These are phyloP conservation scores for cucumber (Cucumis sativus) DNA, from an alignment of 306 rosid species.

Conservation along the genomic window DNA sequence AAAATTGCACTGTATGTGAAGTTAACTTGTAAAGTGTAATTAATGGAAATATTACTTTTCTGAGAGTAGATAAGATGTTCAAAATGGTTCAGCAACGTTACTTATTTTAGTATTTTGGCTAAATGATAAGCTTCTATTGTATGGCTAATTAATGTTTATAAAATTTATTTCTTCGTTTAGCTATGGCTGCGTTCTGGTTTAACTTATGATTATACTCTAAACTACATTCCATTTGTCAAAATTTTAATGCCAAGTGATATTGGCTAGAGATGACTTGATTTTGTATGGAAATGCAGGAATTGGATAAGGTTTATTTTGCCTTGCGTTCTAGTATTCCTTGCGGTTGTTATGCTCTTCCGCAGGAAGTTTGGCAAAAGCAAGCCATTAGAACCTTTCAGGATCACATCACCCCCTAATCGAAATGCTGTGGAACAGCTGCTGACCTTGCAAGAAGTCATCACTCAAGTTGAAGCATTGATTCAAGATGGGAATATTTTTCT, in stretches of 20 bases:
- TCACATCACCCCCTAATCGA: conserved; percentile 54
- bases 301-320: conserved; percentile 76
- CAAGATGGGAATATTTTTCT: conserved; percentile 79
- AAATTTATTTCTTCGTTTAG: not conserved
- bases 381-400: conserved; percentile 48
- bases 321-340: conserved; percentile 33
- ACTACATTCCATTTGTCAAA: not conserved
- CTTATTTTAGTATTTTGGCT: not conserved
- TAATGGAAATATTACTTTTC: not conserved
- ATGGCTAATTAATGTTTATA: not conserved
- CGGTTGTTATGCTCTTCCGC: conserved; percentile 60
- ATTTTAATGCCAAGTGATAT: not conserved
- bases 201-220: not conserved
- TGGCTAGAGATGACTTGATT: not conserved
- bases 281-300: conserved; percentile 42
- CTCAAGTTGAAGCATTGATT: conserved; percentile 57
- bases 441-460: conserved; percentile 71
- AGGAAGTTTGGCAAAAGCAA: conserved; percentile 44
- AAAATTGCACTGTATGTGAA: not conserved
- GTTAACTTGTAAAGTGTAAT: not conserved
- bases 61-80: not conserved
- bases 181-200: not conserved
- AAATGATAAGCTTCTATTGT: not conserved
- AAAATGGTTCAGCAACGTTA: not conserved
- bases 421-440: conserved; percentile 84